Base-by-base conservation (phyloP, 768 basidiomycete genomes). In the Cubamyces lactineus region DNA sequence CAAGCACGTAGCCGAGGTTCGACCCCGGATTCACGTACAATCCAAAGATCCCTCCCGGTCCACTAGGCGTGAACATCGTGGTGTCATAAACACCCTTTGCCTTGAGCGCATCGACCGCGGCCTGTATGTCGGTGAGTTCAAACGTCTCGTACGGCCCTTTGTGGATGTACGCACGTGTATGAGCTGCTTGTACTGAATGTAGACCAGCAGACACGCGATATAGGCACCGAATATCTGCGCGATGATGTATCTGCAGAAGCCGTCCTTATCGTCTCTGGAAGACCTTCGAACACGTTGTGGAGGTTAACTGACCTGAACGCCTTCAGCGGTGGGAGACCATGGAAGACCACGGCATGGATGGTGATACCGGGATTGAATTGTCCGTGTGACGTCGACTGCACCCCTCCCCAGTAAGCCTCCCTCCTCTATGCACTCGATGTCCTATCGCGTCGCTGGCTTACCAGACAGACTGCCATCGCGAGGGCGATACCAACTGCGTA, bases 201-300 rank as follows among this genome's bases (percentile, higher is more conserved):
- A 90, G 52, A 86, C 70, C 48, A 86, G 61, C 41, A 87, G 73
- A 57, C 81, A 83, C 0, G 86, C 89, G 63, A 89, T 71, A 64
- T 85, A 88, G 13, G 80, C 84, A 5, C 88, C 90, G 4, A 88
- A 63, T 62, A 88, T 79, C 68, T 92, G 89, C 0, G 86, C 82
- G 13, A 81, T 43, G 61, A 89, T 86, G 68, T 88, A 90, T 72
- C 87, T 88, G 39, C 75, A 64, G 45, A 11, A 34, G 34, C 34
- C 5, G 11, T 34, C 34, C 34, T 34, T 34, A 34, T 34, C 34
- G 34, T 11, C 34, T 34, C 34, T 34, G 34, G 34, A 34, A 7
- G 1, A 9, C 28, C 34, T 69, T 62, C 38, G 56, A 45, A 26
- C n/a, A n/a, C n/a, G 61, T 1, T 30, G n/a, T 2, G 21, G 2